Base-by-base conservation (phyloP, 1,284 basidiomycete genomes). In the Mycena sp. region DNA sequence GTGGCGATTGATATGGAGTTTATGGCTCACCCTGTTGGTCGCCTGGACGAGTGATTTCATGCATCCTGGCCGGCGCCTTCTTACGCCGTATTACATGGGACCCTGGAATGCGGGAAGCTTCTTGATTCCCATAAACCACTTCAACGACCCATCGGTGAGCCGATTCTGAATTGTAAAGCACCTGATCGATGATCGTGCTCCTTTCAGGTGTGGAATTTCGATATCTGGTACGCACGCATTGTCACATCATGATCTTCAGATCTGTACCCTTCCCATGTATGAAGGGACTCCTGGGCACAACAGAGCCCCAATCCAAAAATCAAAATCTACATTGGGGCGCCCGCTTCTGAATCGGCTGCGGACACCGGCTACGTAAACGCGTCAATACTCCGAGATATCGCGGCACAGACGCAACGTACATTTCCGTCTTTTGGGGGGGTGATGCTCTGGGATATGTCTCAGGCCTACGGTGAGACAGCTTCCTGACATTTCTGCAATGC, bases 391-490 rank as follows among this genome's bases (percentile, higher is more conserved):
- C 80, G 77, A 44, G 79, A 63, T 58, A 85, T 86, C 45, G 81
- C 86, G 23, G 75, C 77, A 19, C 74, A 82, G 64, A 89, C 86
- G 81, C 82, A 85, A 37, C 76, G 83, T 19, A 85, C 23, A 23
- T 56, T 50, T 37, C 5, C 38, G 2, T 21, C 44, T 17, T 61
- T 61, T 35, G 87, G 89, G n/a, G 88, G 89, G 25, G 84, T 90
- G 14, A 90, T 89, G 87, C 71, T 91, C 53, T 91, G 88, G 88
- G 89, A 89, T 71, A 84, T 83, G 50, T 89, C 87, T 37, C 87
- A 90, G 73, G 88, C 88, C 16, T 88, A 85, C 67, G 82, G 87
- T 87, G 71, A n/a, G n/a, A n/a, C n/a, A n/a, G n/a, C n/a, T n/a
- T n/a, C n/a, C n/a, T n/a, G n/a, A n/a, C n/a, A n/a, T n/a, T n/a